phyloP scores from a whole-genome alignment of 106 monocot genomes.

The Chionographis japonica region DNA sequence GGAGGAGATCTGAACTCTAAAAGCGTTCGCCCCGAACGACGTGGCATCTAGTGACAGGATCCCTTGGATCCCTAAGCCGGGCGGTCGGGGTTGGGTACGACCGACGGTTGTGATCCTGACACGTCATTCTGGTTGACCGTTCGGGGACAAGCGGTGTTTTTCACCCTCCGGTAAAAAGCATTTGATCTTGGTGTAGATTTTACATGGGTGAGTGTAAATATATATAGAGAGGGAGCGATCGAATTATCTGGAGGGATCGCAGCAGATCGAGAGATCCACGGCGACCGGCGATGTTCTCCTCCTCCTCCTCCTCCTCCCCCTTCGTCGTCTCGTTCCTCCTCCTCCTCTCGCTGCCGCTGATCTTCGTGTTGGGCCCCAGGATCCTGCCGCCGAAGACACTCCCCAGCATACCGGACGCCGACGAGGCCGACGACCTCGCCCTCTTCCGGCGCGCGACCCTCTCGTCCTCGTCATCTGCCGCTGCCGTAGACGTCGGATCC shows the following conservation, averaged over 20 bases:
- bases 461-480: slow-evolving; percentile 23
- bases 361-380: slow-evolving; percentile 18
- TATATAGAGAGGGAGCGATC: too few species aligned
- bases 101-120: too few species aligned
- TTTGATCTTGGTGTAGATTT: too few species aligned
- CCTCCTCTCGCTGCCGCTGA: slow-evolving; percentile 4
- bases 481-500: slow-evolving; percentile 12
- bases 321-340: slow-evolving; percentile 12
- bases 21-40: too few species aligned
- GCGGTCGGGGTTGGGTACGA: too few species aligned
- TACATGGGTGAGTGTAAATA: too few species aligned
- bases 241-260: slow-evolving; percentile 1
- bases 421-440: slow-evolving; percentile 33
- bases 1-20: too few species aligned
- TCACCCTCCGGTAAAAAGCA: too few species aligned
- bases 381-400: slow-evolving; percentile 12
- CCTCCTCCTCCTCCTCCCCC: slow-evolving; percentile 4
- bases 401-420: slow-evolving; percentile 15
- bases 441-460: slow-evolving; percentile 36
- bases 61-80: too few species aligned
- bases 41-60: too few species aligned
- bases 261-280: slow-evolving; percentile 39
- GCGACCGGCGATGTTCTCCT: slow-evolving; percentile 16
- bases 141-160: too few species aligned
- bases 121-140: too few species aligned